Evolutionary conservation across 345 rosid genomes (phyloP), one percentile per base, ranked within the genome.

Genomic region (Chamaenerion angustifolium): DNA sequence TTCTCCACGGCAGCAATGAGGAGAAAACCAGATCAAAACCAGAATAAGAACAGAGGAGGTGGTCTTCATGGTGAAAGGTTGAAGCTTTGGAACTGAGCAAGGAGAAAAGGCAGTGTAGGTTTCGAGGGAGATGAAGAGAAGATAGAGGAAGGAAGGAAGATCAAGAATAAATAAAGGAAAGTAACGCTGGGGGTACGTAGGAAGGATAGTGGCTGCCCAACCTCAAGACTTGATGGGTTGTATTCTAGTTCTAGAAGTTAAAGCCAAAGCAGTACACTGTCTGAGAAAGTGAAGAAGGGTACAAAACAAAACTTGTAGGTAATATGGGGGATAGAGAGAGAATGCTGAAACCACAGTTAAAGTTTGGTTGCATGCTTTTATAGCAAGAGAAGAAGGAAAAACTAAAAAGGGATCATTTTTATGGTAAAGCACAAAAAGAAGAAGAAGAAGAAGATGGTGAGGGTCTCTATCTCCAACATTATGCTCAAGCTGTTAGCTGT

Each of bases 1-100:
- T 46, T 19, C 80, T 68, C 62, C 71, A 61, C 72, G 66, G 48
- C 67, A 77, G 17, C 21, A 25, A 50, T 59, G 11, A 52, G 52
- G 42, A 19, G 41, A 50, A 56, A 48, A 15, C 8, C 17, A 58
- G 53, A 60, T 57, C 41, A 59, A 27, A 54, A 35, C 42, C 18
- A 14, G 18, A 50, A 11, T 18, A 50, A 31, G 13, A 50, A 18
- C 19, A 15, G 12, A 35, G 16, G 19, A 35, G 42, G 37, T 27
- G 42, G 41, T 49, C 3, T 17, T 41, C 53, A 49, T 49, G 16
- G 23, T 10, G 51, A n/a, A n/a, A 8, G 51, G 14, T 17, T 13
- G 15, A 10, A 11, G 5, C 25, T 14, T 23, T 48, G 51, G 12
- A 11, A 48, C n/a, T 48, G 15, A 48, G 17, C 3, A 18, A 11